Conservation (phyloP, 495 filamentous ascomycete genomes). For the Xylaria acuta region DNA sequence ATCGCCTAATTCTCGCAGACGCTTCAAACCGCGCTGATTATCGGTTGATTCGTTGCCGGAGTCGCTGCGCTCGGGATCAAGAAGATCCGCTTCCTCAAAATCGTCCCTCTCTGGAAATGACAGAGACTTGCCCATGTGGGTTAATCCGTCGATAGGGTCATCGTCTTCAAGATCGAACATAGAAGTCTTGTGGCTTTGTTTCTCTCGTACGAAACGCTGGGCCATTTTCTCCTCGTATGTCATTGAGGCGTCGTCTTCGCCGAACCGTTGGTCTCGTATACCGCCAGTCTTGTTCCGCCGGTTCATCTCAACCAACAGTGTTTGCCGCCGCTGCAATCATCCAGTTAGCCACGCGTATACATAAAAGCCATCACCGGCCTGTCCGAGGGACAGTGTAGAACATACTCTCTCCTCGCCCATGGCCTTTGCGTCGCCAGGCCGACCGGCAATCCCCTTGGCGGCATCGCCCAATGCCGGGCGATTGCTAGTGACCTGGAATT, state of each 20-base stretch:
- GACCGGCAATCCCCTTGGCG: slow-evolving; percentile 61
- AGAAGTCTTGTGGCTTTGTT: slow-evolving; percentile 71
- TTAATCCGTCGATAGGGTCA: slow-evolving; percentile 74
- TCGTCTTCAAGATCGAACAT: slow-evolving; percentile 92
- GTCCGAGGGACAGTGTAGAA: slow-evolving; percentile 20
- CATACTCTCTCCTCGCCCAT: slow-evolving; percentile 84
- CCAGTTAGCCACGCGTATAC: slow-evolving; percentile 20
- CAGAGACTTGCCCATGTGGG: slow-evolving; percentile 81
- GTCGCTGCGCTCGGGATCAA: slow-evolving; percentile 57
- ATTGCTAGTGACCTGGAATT: slow-evolving; percentile 76
- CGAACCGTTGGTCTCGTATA: slow-evolving; percentile 90
- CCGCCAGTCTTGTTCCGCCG: slow-evolving; percentile 87
- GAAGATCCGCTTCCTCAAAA: slow-evolving; percentile 69
- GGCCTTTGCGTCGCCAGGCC: slow-evolving; percentile 84
- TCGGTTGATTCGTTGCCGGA: slow-evolving; percentile 47
- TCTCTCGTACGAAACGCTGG: slow-evolving; percentile 86
- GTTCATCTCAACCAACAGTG: slow-evolving; percentile 85
- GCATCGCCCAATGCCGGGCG: slow-evolving; percentile 56
- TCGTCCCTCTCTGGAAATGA: slow-evolving; percentile 70
- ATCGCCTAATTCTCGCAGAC: slow-evolving; percentile 54
- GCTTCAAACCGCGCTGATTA: slow-evolving; percentile 63
- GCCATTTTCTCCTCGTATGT: slow-evolving; percentile 92
- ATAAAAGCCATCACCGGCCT: background rate
- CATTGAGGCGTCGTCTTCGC: slow-evolving; percentile 94
- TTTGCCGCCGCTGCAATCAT: slow-evolving; percentile 68